These are phyloP conservation scores for Breviolum minutum DNA, from an alignment of 73 alveolate species.

Conservation along the genomic window DNA sequence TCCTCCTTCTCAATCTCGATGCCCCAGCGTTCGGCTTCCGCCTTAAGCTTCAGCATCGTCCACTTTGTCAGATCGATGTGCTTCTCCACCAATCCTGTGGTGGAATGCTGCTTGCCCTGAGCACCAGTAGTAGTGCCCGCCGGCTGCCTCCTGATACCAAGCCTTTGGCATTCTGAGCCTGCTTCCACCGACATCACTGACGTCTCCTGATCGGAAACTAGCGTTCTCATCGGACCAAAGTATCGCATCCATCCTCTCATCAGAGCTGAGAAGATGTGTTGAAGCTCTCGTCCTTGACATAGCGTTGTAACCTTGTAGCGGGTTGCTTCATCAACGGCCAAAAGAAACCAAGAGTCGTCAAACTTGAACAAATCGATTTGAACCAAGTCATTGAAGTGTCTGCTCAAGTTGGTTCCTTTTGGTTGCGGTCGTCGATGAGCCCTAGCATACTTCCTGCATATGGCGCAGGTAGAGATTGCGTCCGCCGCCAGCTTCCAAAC, in stretches of 20 bases:
- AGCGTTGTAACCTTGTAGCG: background rate
- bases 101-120: background rate
- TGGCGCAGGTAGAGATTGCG: background rate
- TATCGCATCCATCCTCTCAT: background rate
- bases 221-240: background rate
- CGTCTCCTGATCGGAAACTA: conserved; percentile 7
- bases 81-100: conserved; percentile 33
- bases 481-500: background rate
- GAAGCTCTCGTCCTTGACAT: background rate
- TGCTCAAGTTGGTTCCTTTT: background rate
- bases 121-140: background rate
- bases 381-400: background rate
- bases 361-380: conserved; percentile 12
- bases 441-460: background rate
- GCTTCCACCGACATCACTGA: background rate
- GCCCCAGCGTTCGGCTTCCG: background rate
- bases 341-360: background rate
- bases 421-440: background rate
- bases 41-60: background rate
- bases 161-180: background rate
- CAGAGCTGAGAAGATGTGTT: background rate
- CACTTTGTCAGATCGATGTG: background rate
- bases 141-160: background rate
- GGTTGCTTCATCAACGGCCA: conserved; percentile 24
- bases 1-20: background rate